A percentile compares a stretch with the other conserved stretches of the same genome.
These are phyloP conservation scores for Lichtheimia hyalospora DNA, from an alignment of 371 early-diverging fungal genomes.

Conservation along the genomic window DNA sequence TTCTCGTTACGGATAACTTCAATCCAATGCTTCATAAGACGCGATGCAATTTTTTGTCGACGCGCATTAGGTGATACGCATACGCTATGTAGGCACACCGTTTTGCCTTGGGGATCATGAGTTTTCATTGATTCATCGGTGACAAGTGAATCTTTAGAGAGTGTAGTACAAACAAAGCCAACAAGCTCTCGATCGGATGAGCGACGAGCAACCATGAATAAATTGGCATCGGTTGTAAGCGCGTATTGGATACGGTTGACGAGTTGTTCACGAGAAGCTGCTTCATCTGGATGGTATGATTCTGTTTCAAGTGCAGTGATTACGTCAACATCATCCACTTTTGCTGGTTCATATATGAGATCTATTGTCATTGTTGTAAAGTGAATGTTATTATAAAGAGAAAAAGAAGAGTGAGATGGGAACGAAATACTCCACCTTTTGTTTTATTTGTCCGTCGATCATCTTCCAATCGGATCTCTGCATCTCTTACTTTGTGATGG, in stretches of 20 bases:
- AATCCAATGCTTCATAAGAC: conserved; percentile 51
- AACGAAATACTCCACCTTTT: too few relatives aligned
- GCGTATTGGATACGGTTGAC: conserved; percentile 55
- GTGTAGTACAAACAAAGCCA: conserved; percentile 65
- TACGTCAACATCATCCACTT: conserved; percentile 27
- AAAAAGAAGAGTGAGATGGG: too few relatives aligned
- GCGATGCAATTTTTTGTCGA: conserved; percentile 58
- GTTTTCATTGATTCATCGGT: conserved; percentile 67
- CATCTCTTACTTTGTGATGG: too few relatives aligned
- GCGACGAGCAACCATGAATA: conserved; percentile 57
- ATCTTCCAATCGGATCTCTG: too few relatives aligned
- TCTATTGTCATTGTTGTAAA: too few relatives aligned
- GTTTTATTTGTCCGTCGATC: too few relatives aligned
- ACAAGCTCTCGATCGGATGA: conserved; percentile 29
- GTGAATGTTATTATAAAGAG: too few relatives aligned
- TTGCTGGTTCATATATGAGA: conserved; percentile 20
- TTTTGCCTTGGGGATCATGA: conserved; percentile 62
- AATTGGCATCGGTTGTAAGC: conserved; percentile 30
- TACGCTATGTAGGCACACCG: conserved; percentile 71
- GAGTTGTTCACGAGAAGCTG: conserved; percentile 59
- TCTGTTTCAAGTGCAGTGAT: conserved; percentile 35
- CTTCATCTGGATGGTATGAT: conserved; percentile 65
- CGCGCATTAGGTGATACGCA: conserved; percentile 54
- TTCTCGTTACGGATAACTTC: conserved; percentile 30
- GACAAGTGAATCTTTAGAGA: conserved; percentile 39